A percentile compares a stretch with the other conserved stretches of the same genome.
These are phyloP conservation scores for Metschnikowia peoriensis DNA, from an alignment of 805 yeast genomes.

Conservation along the genomic window DNA sequence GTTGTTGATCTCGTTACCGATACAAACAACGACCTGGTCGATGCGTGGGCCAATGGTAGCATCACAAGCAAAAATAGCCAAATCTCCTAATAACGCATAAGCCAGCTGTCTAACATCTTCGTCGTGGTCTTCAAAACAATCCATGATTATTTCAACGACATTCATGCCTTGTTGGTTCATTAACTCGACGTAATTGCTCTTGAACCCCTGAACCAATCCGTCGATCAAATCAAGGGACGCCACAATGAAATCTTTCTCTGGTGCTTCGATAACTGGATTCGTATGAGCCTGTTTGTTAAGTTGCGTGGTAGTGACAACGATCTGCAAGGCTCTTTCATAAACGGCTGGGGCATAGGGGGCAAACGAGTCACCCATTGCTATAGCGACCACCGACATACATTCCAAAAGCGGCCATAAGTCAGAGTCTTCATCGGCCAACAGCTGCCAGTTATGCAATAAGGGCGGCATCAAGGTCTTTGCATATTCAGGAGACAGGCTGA, in stretches of 20 bases:
- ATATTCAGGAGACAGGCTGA: slow-evolving; percentile 52
- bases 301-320: slow-evolving; percentile 66
- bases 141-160: slow-evolving; percentile 60
- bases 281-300: slow-evolving; percentile 59
- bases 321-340: slow-evolving; percentile 71
- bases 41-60: slow-evolving; percentile 47
- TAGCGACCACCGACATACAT: slow-evolving; percentile 89
- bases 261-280: slow-evolving; percentile 68
- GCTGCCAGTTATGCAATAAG: slow-evolving; percentile 76
- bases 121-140: slow-evolving; percentile 70
- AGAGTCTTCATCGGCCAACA: slow-evolving; percentile 69
- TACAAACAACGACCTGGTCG: slow-evolving; percentile 56
- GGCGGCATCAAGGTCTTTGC: slow-evolving; percentile 74
- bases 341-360: slow-evolving; percentile 88
- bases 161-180: slow-evolving; percentile 38
- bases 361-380: slow-evolving; percentile 78
- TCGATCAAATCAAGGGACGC: slow-evolving; percentile 88
- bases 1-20: slow-evolving; percentile 65
- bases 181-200: slow-evolving; percentile 56
- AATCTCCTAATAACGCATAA: slow-evolving; percentile 87
- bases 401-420: slow-evolving; percentile 91
- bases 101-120: slow-evolving; percentile 93
- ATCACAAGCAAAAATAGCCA: slow-evolving; percentile 60
- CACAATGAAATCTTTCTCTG: slow-evolving; percentile 87
- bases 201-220: slow-evolving; percentile 89